Base-by-base conservation (phyloP, 2,329 filamentous ascomycete genomes). In the Teratosphaeriaceae sp. region DNA sequence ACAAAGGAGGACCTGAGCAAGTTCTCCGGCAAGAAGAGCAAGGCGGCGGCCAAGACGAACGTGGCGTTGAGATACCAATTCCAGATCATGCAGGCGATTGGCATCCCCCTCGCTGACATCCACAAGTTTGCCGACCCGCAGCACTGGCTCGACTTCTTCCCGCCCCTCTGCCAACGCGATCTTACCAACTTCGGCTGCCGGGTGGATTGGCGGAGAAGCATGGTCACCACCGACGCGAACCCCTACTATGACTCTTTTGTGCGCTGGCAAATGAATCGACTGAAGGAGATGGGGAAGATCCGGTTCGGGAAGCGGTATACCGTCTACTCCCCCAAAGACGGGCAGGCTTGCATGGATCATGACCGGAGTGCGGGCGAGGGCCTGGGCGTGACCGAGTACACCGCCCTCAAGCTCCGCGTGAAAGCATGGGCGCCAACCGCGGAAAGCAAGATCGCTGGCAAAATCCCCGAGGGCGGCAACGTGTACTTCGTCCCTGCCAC, bases 221-320 rank as follows among this genome's bases (percentile, higher is more conserved):
- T 98, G 52, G 84, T 97, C 51, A 98, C 92, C 5, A 98, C 92
- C 2, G 88, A 96, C 56, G 88, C 88, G 26, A 98, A 98, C 67
- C 88, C 88, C 3, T 97, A 92, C 71, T 98, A 94, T 63, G 90
- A 98, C 63, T 79, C 87, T 3, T 98, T 98, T 59, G 84, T 97
- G 30, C 74, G 86, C 58, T 98, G 92, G 92, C 92, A 97, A 69
- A 96, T 97, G 86, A 89, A 85, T 64, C 84, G 86, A 50, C 76
- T 97, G 40, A 87, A 85, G 66, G 85, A 92, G 62, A 71, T 95
- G 48, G 79, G 85, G 58, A 97, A 96, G 74, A 90, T 97, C 68
- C 86, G 89, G 68, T 94, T 92, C 58, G 88, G 88, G 43, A 92
- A 88, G 71, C 74, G 88, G 57, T 95, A 96, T 65, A 97, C 90